These are phyloP conservation scores for Globisporangium barbulae DNA, from an alignment of 352 stramenopile species.

Conservation along the genomic window DNA sequence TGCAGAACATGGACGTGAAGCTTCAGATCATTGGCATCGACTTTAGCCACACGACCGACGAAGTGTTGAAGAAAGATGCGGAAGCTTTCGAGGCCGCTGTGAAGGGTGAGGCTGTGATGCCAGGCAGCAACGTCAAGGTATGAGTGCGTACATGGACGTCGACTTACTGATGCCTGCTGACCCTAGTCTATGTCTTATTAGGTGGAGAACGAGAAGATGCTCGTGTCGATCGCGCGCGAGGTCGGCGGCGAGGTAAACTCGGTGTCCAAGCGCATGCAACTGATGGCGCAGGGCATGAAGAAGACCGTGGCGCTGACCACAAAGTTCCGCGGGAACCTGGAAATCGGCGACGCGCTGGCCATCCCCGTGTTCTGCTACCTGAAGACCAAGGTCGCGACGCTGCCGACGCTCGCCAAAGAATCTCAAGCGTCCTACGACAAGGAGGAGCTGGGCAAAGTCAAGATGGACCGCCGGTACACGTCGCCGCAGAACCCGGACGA, in stretches of 20 bases:
- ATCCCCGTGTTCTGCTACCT: slow-evolving; percentile 80
- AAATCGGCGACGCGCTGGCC: slow-evolving; percentile 59
- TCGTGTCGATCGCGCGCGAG: slow-evolving; percentile 72
- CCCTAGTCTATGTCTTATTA: slow-evolving; percentile 13
- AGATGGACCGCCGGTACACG: slow-evolving; percentile 71
- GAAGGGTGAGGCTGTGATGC: slow-evolving; percentile 23
- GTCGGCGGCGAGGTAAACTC: slow-evolving; percentile 65
- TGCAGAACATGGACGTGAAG: slow-evolving; percentile 74
- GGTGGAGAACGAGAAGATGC: slow-evolving; percentile 83
- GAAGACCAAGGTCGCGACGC: slow-evolving; percentile 68
- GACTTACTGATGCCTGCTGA: background rate
- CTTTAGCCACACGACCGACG: slow-evolving; percentile 50
- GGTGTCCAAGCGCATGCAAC: slow-evolving; percentile 68
- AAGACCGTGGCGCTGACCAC: slow-evolving; percentile 64
- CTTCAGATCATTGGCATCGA: slow-evolving; percentile 79
- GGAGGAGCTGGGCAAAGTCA: slow-evolving; percentile 52
- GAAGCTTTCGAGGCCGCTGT: slow-evolving; percentile 9
- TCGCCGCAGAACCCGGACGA: slow-evolving; percentile 64
- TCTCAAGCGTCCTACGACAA: slow-evolving; percentile 67
- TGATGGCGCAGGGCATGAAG: slow-evolving; percentile 77
- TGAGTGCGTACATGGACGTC: background rate
- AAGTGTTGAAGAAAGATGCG: slow-evolving; percentile 18
- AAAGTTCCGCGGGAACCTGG: slow-evolving; percentile 72
- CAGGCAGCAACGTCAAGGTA: slow-evolving; percentile 27
- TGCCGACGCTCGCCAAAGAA: slow-evolving; percentile 73